phyloP scores from a whole-genome alignment of 495 filamentous ascomycete species.

The Hypoxylon rickii region DNA sequence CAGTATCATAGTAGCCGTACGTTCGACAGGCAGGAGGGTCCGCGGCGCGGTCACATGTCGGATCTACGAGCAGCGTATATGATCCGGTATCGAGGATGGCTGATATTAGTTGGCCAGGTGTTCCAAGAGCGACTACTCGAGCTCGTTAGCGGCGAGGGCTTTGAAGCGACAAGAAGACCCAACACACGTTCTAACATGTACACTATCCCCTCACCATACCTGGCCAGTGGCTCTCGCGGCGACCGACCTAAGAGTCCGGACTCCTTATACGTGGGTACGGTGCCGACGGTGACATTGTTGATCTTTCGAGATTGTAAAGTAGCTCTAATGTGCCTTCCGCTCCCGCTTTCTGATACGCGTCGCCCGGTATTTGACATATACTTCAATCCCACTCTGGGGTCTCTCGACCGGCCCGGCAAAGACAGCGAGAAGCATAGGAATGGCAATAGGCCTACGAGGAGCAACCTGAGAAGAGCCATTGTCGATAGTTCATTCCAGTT shows the following conservation, averaged over 20 bases:
- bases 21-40: conserved; percentile 41
- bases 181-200: conserved; percentile 47
- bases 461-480: conserved; percentile 25
- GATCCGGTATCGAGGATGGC: conserved; percentile 54
- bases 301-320: conserved; percentile 29
- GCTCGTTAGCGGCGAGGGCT: conserved; percentile 1
- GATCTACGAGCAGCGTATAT: conserved; percentile 52
- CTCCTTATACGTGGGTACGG: not conserved
- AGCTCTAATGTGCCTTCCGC: conserved; percentile 29
- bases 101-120: conserved; percentile 46
- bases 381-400: conserved; percentile 1
- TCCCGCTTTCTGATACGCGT: not conserved
- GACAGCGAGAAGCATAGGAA: conserved; percentile 15
- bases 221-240: conserved; percentile 28
- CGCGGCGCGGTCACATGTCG: conserved; percentile 45
- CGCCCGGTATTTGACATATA: conserved; percentile 2
- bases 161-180: not conserved
- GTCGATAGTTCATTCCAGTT: conserved; percentile 9
- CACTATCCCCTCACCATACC: conserved; percentile 41
- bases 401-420: not conserved
- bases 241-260: conserved; percentile 5
- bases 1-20: conserved; percentile 48
- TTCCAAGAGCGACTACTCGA: conserved; percentile 48
- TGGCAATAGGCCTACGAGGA: conserved; percentile 22
- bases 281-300: conserved; percentile 20